Conservation (phyloP, 169 alveolate genomes). For the Cryptosporidium baileyi region DNA sequence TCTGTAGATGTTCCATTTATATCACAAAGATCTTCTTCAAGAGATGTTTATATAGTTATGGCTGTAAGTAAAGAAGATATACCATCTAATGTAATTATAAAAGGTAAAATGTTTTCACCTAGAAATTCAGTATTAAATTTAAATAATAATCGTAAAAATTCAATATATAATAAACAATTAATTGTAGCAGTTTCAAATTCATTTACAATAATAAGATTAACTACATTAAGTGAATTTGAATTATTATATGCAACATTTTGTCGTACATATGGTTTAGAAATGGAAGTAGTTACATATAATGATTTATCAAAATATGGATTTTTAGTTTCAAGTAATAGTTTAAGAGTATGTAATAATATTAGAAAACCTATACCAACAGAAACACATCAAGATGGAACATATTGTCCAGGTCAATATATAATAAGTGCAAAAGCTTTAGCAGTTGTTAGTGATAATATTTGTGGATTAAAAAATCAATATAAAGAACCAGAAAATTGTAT, state of each 20-base stretch:
- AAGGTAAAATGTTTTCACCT: conserved; percentile 2
- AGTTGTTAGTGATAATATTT: conserved; percentile 43
- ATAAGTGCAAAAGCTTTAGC: conserved; percentile 73
- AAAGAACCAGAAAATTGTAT: conserved; percentile 10
- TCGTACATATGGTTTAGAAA: conserved; percentile 59
- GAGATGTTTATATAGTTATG: conserved; percentile 48
- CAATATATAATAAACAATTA: neutral
- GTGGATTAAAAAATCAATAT: neutral
- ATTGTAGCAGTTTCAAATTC: conserved; percentile 61
- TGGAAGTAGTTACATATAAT: conserved; percentile 65
- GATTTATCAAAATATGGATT: conserved; percentile 68
- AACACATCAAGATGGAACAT: conserved; percentile 70
- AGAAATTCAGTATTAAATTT: neutral
- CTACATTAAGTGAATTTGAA: conserved; percentile 63
- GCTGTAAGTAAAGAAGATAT: conserved; percentile 19
- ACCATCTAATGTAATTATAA: conserved; percentile 33
- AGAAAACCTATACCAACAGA: conserved; percentile 72
- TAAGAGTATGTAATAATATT: conserved; percentile 72
- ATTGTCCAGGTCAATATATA: conserved; percentile 76
- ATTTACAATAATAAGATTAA: conserved; percentile 16
- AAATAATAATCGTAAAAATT: neutral
- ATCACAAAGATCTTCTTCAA: conserved; percentile 56
- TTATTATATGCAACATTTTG: conserved; percentile 68
- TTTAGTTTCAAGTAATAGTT: conserved; percentile 64
- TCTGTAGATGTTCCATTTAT: conserved; percentile 69